Percentiles rank a stretch among this genome's conserved stretches.
These are phyloP conservation scores for Aspergillus flavus DNA, from an alignment of 2,329 filamentous ascomycete genomes.

Conservation along the genomic window DNA sequence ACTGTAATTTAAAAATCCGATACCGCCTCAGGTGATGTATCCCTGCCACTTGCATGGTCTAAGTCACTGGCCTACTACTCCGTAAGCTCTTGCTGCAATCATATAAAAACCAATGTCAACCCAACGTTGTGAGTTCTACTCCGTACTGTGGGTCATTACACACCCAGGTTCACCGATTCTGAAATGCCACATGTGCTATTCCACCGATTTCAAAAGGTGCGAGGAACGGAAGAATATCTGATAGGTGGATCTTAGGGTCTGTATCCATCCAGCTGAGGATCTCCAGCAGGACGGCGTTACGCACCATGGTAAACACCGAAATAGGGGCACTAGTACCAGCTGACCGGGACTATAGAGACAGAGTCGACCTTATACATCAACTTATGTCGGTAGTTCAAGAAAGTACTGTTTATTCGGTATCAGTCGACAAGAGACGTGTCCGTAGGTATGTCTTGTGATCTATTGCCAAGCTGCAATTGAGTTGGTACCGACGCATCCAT, in stretches of 20 bases:
- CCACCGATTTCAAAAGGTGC: background rate
- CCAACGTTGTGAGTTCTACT: background rate
- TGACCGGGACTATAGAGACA: background rate
- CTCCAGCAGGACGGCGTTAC: background rate
- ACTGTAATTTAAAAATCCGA: background rate
- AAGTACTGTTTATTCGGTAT: background rate
- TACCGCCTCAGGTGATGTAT: background rate
- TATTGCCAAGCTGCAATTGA: slow-evolving; percentile 16
- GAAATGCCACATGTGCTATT: slow-evolving; percentile 14
- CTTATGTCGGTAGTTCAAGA: background rate
- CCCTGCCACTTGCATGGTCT: background rate
- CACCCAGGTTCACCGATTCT: slow-evolving; percentile 8
- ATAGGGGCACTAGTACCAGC: background rate
- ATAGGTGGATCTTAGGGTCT: slow-evolving; percentile 6
- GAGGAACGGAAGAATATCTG: slow-evolving; percentile 7
- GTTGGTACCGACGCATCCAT: slow-evolving; percentile 4
- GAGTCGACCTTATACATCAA: background rate
- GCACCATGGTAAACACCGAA: background rate
- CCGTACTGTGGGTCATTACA: background rate
- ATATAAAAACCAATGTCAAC: background rate
- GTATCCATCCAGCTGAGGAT: background rate
- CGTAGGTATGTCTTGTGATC: slow-evolving; percentile 14
- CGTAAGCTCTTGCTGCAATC: background rate
- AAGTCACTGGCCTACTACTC: background rate
- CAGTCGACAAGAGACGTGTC: slow-evolving; percentile 1